Evolutionary conservation across 2,329 filamentous ascomycete genomes (phyloP).

Genomic region (Epicoccum nigrum): DNA sequence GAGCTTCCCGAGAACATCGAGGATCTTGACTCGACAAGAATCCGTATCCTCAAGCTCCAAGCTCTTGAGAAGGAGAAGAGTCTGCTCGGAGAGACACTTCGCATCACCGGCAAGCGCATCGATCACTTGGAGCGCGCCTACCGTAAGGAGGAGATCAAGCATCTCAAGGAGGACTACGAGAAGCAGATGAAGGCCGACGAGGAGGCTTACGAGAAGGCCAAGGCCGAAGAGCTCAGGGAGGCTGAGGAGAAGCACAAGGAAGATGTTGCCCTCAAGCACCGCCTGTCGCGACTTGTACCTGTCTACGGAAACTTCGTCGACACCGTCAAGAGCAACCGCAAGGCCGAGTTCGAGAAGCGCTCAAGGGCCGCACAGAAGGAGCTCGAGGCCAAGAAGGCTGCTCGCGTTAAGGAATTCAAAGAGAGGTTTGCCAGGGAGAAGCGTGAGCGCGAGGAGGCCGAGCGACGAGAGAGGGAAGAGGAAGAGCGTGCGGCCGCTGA

Average conservation of each 20-base stretch:
- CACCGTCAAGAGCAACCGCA: constrained; percentile 82
- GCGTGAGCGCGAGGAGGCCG: constrained; percentile 82
- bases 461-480: constrained; percentile 78
- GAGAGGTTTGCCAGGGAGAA: constrained; percentile 84
- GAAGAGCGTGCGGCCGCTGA: constrained; percentile 82
- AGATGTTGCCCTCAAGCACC: constrained; percentile 90
- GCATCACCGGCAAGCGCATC: constrained; percentile 91
- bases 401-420: constrained; percentile 85
- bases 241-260: constrained; percentile 89
- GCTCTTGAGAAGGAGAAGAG: constrained; percentile 99
- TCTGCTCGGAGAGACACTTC: constrained; percentile 87
- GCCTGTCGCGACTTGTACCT: constrained; percentile 83
- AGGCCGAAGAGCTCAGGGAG: constrained; percentile 77
- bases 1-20: constrained; percentile 82
- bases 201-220: constrained; percentile 79
- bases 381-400: constrained; percentile 87
- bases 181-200: constrained; percentile 79
- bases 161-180: constrained; percentile 84
- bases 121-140: constrained; percentile 97
- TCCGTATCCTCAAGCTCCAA: constrained; percentile 92
- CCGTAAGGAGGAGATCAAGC: constrained; percentile 93
- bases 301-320: constrained; percentile 83
- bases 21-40: constrained; percentile 62
- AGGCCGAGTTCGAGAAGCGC: constrained; percentile 94
- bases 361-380: constrained; percentile 91